Conservation (phyloP, 2,329 filamentous ascomycete species). For the Botrytis byssoidea region DNA sequence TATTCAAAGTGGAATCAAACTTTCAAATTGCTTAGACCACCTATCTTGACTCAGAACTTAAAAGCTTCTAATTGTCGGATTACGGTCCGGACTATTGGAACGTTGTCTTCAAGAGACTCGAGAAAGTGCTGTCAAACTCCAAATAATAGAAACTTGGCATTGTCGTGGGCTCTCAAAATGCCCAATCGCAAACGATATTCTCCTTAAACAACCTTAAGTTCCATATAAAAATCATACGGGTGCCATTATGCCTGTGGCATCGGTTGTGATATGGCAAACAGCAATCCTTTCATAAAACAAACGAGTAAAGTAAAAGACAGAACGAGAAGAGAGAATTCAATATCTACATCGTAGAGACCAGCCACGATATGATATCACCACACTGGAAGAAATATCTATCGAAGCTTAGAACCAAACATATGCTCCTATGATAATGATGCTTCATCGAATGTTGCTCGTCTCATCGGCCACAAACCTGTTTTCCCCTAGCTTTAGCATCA, state of each 20-base stretch:
- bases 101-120: not conserved
- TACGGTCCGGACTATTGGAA: not conserved
- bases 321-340: not conserved
- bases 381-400: not conserved
- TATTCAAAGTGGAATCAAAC: not conserved
- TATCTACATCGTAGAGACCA: not conserved
- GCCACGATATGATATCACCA: not conserved
- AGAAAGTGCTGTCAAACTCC: not conserved
- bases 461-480: not conserved
- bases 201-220: not conserved
- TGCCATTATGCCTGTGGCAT: not conserved
- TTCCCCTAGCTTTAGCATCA: not conserved
- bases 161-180: not conserved
- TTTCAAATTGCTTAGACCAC: not conserved
- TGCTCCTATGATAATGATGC: not conserved
- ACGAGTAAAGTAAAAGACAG: not conserved
- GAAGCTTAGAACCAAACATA: not conserved
- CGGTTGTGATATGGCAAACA: not conserved
- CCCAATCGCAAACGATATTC: not conserved
- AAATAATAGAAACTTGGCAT: not conserved
- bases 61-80: not conserved
- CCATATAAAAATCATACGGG: not conserved
- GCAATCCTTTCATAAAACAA: not conserved
- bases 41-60: not conserved
- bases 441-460: not conserved